Base-by-base conservation (phyloP, 2,329 filamentous ascomycete genomes). In the Paecilomyces dactylethromorphus region DNA sequence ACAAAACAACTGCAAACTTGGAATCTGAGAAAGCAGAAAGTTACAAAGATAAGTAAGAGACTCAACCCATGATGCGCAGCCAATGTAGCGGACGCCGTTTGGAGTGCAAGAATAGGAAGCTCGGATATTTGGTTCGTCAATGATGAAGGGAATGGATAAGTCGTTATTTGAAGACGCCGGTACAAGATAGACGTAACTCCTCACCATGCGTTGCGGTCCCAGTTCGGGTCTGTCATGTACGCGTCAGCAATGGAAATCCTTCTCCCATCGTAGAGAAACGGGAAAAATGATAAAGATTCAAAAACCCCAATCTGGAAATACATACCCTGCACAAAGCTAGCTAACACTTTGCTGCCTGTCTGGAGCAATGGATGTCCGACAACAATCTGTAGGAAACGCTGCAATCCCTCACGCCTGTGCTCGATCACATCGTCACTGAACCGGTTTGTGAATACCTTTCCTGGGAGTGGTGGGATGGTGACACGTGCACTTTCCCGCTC, bases 341-440 rank as follows among this genome's bases (percentile, higher is more conserved):
- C 93, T 68, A 99, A 78, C 59, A 99, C 94, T 78, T 97, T 96
- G 76, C 92, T 97, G 56, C 94, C 94, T 31, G 94, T 99, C 84
- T 99, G 94, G 77, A 99, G 78, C 69, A 99, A 81, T 67, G 94
- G 94, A 76, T 99, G 94, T 0, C 94, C 93, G 0, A 96, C 94
- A 11, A 99, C 94, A 72, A 97, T 97, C 84, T 94, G 92, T 72
- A 99, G 78, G 74, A 99, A 99, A 73, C 95, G 87, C 80, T 99
- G 92, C 65, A 99, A 80, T 1, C 94, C 94, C 67, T 93, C 90
- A 63, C 93, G 83, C 57, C 94, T 83, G 71, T 95, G 91, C 81
- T 97, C 94, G 74, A 99, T 99, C 69, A 99, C 93, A 74, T 96
- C 92, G 78, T 99, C 94, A 69, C 90, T 95, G 80, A 99, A 99